Evolutionary conservation across 2,329 filamentous ascomycete species (phyloP), one percentile per base, ranked within the genome.

Genomic region (Amesomyces nigricolor): DNA sequence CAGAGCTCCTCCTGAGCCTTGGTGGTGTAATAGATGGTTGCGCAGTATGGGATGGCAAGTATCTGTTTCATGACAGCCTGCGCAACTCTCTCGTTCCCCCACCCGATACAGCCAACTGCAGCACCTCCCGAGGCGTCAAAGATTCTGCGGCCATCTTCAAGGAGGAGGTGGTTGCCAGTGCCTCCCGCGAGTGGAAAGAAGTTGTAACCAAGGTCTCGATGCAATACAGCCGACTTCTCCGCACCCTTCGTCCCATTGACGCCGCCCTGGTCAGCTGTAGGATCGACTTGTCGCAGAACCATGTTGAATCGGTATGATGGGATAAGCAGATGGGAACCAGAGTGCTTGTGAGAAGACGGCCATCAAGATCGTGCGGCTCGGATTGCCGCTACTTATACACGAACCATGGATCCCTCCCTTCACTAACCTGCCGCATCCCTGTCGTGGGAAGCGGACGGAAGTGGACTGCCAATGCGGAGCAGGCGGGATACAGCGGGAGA

Each of bases 41-140:
- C 67, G 48, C 72, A 73, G 58, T 78, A 78, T 8, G 72, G 69
- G 14, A 73, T 64, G 17, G 69, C 65, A 16, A 68, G 57, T 32
- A 77, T 65, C 63, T 78, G 75, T 10, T 66, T 63, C 9, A 64
- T 57, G 45, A 75, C 71, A 5, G 74, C 75, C 29, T 70, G 62
- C 32, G 70, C 69, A 13, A 78, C 73, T 52, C 71, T 66, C 17
- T 62, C 50, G 51, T 77, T 65, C 6, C 72, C 71, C 61, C 77
- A 75, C 67, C 76, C 76, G 29, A 78, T 63, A 59, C 74, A 76
- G 7, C 73, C 70, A 30, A 78, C 76, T 0, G 75, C 72, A 2
- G 76, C 73, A 16, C 76, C 76, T 7, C 74, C 71, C 7, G 71
- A 73, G 9, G 72, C 75, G 56, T 78, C 76, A 4, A 78, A 65